phyloP scores from a whole-genome alignment of 345 rosid genomes.

The Isatis tinctoria region DNA sequence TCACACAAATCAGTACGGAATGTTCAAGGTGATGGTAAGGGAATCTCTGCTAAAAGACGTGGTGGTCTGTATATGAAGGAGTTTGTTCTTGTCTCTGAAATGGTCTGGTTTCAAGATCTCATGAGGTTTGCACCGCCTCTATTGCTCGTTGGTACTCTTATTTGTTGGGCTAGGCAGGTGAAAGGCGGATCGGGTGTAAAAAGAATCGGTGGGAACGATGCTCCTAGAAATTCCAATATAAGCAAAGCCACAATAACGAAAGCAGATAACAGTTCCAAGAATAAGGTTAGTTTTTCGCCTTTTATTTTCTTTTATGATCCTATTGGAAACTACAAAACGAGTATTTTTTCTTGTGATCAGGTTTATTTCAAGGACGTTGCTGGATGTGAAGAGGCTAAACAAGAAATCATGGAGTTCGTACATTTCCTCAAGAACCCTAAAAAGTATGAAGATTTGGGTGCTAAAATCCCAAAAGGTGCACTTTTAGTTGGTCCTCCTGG shows the following conservation, averaged over 20 bases:
- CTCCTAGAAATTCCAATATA: no score
- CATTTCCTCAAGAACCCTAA: slow-evolving; percentile 95
- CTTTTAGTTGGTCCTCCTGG: slow-evolving; percentile 96
- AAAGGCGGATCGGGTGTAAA: slow-evolving; percentile 85
- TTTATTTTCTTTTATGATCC: no score
- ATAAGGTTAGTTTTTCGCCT: slow-evolving; percentile 36
- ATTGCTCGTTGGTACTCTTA: slow-evolving; percentile 61
- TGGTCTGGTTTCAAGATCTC: slow-evolving; percentile 72
- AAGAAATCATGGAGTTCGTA: slow-evolving; percentile 96
- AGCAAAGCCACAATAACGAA: slow-evolving; percentile 86
- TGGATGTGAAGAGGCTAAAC: slow-evolving; percentile 98
- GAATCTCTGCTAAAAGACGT: slow-evolving; percentile 38
- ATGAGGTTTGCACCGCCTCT: slow-evolving; percentile 75
- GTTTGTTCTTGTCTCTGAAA: slow-evolving; percentile 73
- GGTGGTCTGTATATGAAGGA: slow-evolving; percentile 55
- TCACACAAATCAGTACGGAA: slow-evolving; percentile 88
- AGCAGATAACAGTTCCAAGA: slow-evolving; percentile 85
- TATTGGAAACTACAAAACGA: no score
- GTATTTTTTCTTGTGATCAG: no score
- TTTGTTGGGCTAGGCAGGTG: slow-evolving; percentile 65
- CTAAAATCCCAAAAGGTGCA: slow-evolving; percentile 97
- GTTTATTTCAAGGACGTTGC: slow-evolving; percentile 89
- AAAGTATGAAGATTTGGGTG: no score
- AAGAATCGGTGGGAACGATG: slow-evolving; percentile 72
- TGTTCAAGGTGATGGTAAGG: slow-evolving; percentile 43